Percentiles rank a stretch among this genome's conserved stretches.
These are phyloP conservation scores for Hypoxylon rickii DNA, from an alignment of 495 filamentous ascomycete genomes.

Conservation along the genomic window DNA sequence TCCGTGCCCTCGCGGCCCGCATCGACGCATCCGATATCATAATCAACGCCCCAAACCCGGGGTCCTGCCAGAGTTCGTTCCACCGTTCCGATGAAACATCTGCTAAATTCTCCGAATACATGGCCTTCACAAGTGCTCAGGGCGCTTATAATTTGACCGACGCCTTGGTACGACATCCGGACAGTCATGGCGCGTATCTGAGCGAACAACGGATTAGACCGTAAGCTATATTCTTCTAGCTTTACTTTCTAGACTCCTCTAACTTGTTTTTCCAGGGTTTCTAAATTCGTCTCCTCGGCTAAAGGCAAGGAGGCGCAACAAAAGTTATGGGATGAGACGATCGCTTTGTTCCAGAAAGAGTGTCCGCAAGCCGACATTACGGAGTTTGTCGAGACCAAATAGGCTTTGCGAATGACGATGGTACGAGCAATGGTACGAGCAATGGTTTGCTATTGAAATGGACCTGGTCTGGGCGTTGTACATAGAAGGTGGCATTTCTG, in stretches of 20 bases:
- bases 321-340: conserved; percentile 51
- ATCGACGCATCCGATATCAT: conserved; percentile 47
- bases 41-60: conserved; percentile 58
- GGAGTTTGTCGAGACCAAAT: conserved; percentile 11
- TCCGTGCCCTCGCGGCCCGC: conserved; percentile 49
- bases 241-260: not conserved
- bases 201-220: conserved; percentile 32
- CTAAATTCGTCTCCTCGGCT: conserved; percentile 37
- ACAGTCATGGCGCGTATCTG: conserved; percentile 32
- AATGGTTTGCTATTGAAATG: no score
- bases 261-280: conserved; percentile 24
- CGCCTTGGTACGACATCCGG: conserved; percentile 26
- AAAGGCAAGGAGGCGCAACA: conserved; percentile 45
- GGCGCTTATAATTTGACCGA: conserved; percentile 30
- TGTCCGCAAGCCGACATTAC: conserved; percentile 24
- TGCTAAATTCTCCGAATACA: conserved; percentile 1
- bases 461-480: no score
- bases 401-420: not conserved
- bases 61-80: conserved; percentile 51
- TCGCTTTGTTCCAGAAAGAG: conserved; percentile 30
- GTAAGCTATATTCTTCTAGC: conserved; percentile 11
- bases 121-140: conserved; percentile 19
- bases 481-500: no score
- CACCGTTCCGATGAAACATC: conserved; percentile 41
- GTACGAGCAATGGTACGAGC: no score